Percentiles rank a stretch among this genome's conserved stretches.
phyloP scores from a whole-genome alignment of 192 early-diverging fungal genomes.

The Oehlia diaphana region DNA sequence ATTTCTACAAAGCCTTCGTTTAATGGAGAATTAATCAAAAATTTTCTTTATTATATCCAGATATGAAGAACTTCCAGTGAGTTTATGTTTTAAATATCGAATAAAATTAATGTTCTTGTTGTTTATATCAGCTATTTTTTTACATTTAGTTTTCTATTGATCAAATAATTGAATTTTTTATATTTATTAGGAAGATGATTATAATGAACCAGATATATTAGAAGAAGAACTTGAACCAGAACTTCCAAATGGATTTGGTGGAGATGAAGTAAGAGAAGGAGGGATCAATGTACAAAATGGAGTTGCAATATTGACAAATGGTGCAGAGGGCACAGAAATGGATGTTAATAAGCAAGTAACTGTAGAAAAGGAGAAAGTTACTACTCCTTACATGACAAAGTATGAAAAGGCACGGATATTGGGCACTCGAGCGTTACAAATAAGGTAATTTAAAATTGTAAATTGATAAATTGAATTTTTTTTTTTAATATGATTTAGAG shows the following conservation, averaged over 20 bases:
- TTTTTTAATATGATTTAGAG: neutral
- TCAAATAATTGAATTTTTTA: too few species aligned
- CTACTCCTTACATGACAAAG: slow-evolving; percentile 99
- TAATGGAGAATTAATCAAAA: neutral
- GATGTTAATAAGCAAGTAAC: slow-evolving; percentile 1
- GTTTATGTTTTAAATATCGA: neutral
- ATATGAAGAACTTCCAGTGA: neutral
- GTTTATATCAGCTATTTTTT: too few species aligned
- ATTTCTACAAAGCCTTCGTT: neutral
- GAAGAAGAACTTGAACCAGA: slow-evolving; percentile 21
- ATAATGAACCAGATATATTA: neutral
- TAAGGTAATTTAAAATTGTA: slow-evolving; percentile 52
- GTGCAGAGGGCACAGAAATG: slow-evolving; percentile 13
- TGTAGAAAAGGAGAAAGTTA: slow-evolving; percentile 77
- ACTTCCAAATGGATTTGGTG: slow-evolving; percentile 2
- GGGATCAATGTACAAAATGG: neutral
- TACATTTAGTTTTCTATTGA: too few species aligned
- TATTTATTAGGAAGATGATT: neutral
- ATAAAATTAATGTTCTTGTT: too few species aligned
- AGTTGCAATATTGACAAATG: slow-evolving; percentile 18
- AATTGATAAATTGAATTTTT: neutral
- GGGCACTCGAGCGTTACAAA: slow-evolving; percentile 92
- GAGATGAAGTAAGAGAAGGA: neutral
- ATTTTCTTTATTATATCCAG: neutral
- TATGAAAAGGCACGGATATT: slow-evolving; percentile 92